A percentile compares a stretch with the other conserved stretches of the same genome.
Evolutionary conservation across 352 stramenopile genomes (phyloP).

Genomic region (Globisporangium emineosum): DNA sequence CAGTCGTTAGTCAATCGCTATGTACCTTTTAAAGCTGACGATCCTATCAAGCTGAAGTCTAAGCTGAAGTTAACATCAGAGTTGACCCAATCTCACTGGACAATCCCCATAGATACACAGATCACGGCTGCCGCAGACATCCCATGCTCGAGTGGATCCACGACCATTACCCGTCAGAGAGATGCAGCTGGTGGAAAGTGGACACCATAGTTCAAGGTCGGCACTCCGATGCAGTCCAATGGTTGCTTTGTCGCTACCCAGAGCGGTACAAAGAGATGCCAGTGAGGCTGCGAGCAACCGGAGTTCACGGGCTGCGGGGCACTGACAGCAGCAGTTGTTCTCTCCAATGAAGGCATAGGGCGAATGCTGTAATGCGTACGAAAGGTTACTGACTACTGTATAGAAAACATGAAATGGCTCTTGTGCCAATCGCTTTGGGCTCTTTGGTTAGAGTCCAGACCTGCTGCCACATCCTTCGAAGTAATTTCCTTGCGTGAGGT

Average conservation of each 20-base stretch:
- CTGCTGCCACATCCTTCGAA: too few relatives aligned
- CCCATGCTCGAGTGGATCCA: background rate
- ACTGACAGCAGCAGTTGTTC: background rate
- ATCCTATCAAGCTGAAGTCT: too few relatives aligned
- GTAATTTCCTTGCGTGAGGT: too few relatives aligned
- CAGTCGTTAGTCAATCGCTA: too few relatives aligned
- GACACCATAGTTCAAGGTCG: background rate
- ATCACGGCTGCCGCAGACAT: too few relatives aligned
- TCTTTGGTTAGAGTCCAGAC: background rate
- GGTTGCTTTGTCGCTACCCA: background rate
- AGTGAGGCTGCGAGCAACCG: background rate
- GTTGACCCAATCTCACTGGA: too few relatives aligned
- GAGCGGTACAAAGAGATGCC: background rate
- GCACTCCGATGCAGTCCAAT: background rate
- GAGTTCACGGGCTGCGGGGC: too few relatives aligned
- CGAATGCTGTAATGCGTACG: background rate
- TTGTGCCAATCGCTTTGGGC: background rate
- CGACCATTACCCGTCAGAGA: background rate
- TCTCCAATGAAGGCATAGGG: background rate
- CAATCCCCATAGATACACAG: too few relatives aligned
- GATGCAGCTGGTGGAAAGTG: background rate
- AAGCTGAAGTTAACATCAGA: too few relatives aligned
- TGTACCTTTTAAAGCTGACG: too few relatives aligned
- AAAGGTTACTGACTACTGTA: too few relatives aligned
- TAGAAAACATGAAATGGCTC: background rate